Evolutionary conservation across 2,329 filamentous ascomycete genomes (phyloP), one percentile per base, ranked within the genome.

Genomic region (Alternaria sp.): DNA sequence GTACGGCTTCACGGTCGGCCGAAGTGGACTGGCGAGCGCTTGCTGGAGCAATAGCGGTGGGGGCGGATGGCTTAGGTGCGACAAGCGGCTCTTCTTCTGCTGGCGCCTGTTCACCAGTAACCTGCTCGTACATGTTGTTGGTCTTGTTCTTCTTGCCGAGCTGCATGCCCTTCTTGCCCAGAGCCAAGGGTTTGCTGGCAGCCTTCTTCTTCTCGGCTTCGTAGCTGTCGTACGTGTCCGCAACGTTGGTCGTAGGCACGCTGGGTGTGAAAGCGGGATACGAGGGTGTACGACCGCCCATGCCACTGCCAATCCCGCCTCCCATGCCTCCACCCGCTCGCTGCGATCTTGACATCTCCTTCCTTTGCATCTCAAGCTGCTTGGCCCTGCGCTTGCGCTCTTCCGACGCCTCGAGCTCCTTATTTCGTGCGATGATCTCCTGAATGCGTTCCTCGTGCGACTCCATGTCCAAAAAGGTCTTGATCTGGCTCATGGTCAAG

Each of bases 391-490:
- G 87, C 84, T 99, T 99, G 75, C 96, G 91, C 84, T 99, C 95
- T 78, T 99, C 95, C 54, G 91, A 97, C 9, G 95, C 96, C 80
- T 99, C 95, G 69, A 99, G 84, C 80, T 99, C 96, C 83, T 99
- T 99, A 85, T 99, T 99, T 88, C 96, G 76, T 60, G 68, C 67
- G 37, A 70, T 71, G 56, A 72, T 74, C 60, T 99, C 95, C 79
- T 99, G 95, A 69, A 99, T 98, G 76, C 95, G 89, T 84, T 99
- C 95, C 80, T 99, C 96, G 74, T 99, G 95, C 79, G 90, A 95
- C 80, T 99, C 95, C 95, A 99, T 99, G 76, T 98, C 96, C 69
- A 99, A 80, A 84, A 99, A 99, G 2, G 95, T 97, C 85, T 96
- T 97, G 83, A 99, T 99, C 81, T 99, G 96, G 80, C 89, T 92